A percentile compares a stretch with the other conserved stretches of the same genome.
Evolutionary conservation across 2,329 filamentous ascomycete species (phyloP).

Genomic region (Talaromyces atroroseus): DNA sequence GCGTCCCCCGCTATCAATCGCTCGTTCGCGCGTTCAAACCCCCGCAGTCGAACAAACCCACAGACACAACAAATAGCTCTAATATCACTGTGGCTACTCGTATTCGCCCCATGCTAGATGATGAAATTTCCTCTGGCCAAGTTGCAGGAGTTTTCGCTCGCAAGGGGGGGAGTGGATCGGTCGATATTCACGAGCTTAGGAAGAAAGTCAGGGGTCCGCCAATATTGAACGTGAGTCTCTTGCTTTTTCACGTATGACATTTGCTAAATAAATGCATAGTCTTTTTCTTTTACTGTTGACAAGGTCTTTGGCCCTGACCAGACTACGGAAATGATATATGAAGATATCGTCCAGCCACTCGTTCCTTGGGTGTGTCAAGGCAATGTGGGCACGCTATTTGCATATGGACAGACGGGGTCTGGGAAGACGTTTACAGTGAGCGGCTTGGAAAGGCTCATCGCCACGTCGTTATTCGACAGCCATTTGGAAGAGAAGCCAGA

Average conservation of each 20-base stretch:
- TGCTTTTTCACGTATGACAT: neutral
- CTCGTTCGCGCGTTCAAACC: neutral
- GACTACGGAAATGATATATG: constrained; percentile 39
- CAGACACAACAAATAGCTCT: neutral
- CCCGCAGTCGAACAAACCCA: neutral
- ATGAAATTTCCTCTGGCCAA: neutral
- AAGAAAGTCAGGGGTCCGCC: neutral
- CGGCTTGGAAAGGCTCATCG: constrained; percentile 62
- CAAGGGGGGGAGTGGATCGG: neutral
- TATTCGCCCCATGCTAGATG: neutral
- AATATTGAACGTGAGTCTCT: neutral
- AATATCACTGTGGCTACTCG: neutral
- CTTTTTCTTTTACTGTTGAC: constrained; percentile 24
- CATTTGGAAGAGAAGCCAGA: constrained; percentile 33
- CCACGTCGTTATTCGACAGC: constrained; percentile 51
- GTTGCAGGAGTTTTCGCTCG: neutral
- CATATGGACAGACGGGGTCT: constrained; percentile 92
- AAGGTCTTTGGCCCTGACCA: constrained; percentile 31
- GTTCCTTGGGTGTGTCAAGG: constrained; percentile 45
- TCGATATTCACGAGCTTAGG: neutral
- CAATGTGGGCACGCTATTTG: constrained; percentile 72
- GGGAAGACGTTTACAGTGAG: constrained; percentile 97
- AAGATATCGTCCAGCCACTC: constrained; percentile 37
- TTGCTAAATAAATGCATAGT: neutral
- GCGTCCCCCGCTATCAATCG: neutral